Evolutionary conservation across 148 eudicot species (phyloP), one percentile per base, ranked within the genome.

Genomic region (Spergularia bocconei): DNA sequence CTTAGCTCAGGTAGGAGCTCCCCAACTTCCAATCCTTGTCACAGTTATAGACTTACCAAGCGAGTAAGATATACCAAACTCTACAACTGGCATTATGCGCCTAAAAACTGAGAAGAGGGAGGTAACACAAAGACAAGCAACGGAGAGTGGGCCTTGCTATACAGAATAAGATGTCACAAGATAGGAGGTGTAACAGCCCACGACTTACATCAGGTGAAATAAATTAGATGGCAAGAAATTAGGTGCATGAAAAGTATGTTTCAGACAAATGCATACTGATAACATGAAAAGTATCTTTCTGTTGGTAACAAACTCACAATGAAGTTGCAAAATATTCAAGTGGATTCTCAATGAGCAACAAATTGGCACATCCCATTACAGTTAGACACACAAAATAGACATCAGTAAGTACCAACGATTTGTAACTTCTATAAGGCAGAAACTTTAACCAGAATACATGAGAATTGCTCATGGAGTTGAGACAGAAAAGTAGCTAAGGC

Each of bases 401-500:
- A 6, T 33, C 11, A 56, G 60, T 56, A 56, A 56, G 19, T 19
- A 36, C 7, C 13, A 29, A 63, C 67, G 19, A 63, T 11, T 13
- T 8, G 9, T 63, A 12, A 6, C 67, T 29, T 60, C 19, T 10
- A 59, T 19, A 44, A n/a, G 50, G 14, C 19, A 5, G 52, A 68
- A 21, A 66, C 25, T 19, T 19, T 17, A 69, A 39, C 39, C 54
- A 57, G 51, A 63, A 20, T 16, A 16, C 54, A 36, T 47, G 13
- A 54, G 14, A 44, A 11, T 15, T 20, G 8, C 6, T 62, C 17
- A 48, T 4, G 25, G 63, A 13, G 33, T 64, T n/a, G 58, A 63
- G 17, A 63, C 77, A 55, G 23, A 50, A 23, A 70, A 70, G 21
- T 7, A 11, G 61, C 61, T 1, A 75, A 52, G 60, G 67, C 54